These are phyloP conservation scores for Apiotrichum gamsii DNA, from an alignment of 1,284 basidiomycete species.

Conservation along the genomic window DNA sequence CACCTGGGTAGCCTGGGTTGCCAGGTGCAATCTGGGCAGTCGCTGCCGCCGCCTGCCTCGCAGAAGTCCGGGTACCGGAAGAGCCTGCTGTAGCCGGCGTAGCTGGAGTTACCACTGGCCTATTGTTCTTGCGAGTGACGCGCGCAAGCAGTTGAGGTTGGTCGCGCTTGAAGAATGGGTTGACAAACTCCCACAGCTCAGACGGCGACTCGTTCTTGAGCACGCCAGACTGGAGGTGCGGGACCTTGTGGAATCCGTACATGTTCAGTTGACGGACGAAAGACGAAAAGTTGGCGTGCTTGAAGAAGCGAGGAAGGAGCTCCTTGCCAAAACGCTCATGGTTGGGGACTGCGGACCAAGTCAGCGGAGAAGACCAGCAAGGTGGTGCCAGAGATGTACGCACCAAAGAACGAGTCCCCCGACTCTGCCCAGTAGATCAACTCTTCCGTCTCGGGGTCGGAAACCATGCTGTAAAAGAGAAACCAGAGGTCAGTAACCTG, in stretches of 20 bases:
- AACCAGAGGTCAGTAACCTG: no score
- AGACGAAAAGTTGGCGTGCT: slow-evolving; percentile 88
- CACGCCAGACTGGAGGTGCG: slow-evolving; percentile 91
- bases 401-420: slow-evolving; percentile 86
- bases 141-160: slow-evolving; percentile 85
- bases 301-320: slow-evolving; percentile 89
- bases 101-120: slow-evolving; percentile 25
- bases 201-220: slow-evolving; percentile 70
- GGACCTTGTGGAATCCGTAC: slow-evolving; percentile 95
- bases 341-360: slow-evolving; percentile 90
- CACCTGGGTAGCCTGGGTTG: slow-evolving; percentile 12
- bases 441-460: slow-evolving; percentile 71
- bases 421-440: slow-evolving; percentile 84
- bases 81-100: slow-evolving; percentile 8
- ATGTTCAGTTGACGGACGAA: slow-evolving; percentile 97
- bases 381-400: no score
- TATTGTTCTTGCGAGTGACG: slow-evolving; percentile 70
- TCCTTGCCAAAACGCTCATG: slow-evolving; percentile 88
- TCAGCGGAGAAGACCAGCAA: no score
- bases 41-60: slow-evolving; percentile 24
- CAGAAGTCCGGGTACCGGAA: slow-evolving; percentile 27
- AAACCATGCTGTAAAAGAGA: slow-evolving; percentile 86
- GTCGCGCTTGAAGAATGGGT: slow-evolving; percentile 79
- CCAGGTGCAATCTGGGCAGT: not conserved
- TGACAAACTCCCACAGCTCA: slow-evolving; percentile 91